phyloP scores from a whole-genome alignment of 78 protist genomes.

The Salpingoeca rosetta region DNA sequence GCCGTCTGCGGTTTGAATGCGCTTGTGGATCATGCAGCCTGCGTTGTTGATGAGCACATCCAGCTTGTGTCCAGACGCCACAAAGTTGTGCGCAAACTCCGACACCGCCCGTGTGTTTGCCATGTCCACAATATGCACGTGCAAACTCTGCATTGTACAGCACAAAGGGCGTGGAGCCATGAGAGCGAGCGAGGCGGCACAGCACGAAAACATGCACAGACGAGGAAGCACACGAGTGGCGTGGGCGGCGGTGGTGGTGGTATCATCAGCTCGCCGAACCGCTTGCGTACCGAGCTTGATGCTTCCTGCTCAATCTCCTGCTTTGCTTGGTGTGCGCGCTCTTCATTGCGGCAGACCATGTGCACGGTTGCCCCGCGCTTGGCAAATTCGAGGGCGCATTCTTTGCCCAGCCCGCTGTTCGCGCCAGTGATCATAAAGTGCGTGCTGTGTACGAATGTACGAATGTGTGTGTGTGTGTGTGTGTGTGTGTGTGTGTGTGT shows the following conservation, averaged over 20 bases:
- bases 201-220: not conserved
- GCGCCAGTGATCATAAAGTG: conserved; percentile 8
- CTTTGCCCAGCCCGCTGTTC: conserved; percentile 2
- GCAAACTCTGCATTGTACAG: not conserved
- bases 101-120: not conserved
- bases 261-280: not conserved
- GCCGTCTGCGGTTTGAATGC: not conserved
- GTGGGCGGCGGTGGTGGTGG: not conserved
- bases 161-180: not conserved
- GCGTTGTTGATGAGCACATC: not conserved
- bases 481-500: no score
- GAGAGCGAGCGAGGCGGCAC: not conserved
- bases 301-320: not conserved
- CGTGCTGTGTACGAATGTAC: no score
- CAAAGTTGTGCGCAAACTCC: not conserved
- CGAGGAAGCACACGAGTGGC: not conserved
- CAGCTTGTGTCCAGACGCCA: not conserved
- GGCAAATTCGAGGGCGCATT: not conserved
- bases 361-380: not conserved
- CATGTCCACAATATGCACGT: not conserved
- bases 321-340: not conserved
- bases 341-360: not conserved
- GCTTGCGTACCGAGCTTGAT: not conserved
- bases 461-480: no score
- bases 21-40: not conserved